A percentile compares a stretch with the other conserved stretches of the same genome.
These are phyloP conservation scores for Metschnikowia arizonensis DNA, from an alignment of 805 yeast species.

Conservation along the genomic window DNA sequence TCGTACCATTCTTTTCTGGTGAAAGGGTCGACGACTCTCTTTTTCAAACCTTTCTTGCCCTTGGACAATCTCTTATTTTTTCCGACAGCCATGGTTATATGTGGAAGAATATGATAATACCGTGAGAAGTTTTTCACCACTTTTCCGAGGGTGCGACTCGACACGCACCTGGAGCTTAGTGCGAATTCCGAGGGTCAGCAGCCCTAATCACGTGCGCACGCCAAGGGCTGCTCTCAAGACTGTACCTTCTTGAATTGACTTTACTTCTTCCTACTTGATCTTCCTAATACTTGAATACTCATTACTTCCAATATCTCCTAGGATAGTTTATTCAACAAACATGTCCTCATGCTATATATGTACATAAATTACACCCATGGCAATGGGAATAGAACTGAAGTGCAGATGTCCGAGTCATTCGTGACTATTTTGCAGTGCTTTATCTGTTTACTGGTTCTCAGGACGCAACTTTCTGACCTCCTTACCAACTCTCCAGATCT, in stretches of 20 bases:
- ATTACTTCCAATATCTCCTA: too few relatives aligned
- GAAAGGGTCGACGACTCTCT: conserved; percentile 99
- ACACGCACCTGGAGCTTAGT: neutral
- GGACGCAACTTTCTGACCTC: conserved; percentile 99
- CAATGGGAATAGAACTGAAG: conserved; percentile 14
- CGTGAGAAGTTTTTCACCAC: conserved; percentile 6
- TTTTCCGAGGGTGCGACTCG: conserved; percentile 7
- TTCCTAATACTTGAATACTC: too few relatives aligned
- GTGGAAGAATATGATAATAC: conserved; percentile 8
- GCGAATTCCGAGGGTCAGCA: conserved; percentile 8
- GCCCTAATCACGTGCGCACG: conserved; percentile 14
- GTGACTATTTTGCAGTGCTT: conserved; percentile 25
- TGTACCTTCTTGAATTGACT: too few relatives aligned
- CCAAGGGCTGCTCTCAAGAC: conserved; percentile 11
- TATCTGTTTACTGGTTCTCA: conserved; percentile 74
- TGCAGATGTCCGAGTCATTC: conserved; percentile 36
- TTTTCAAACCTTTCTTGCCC: conserved; percentile 97
- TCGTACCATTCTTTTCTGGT: conserved; percentile 98
- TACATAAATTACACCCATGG: conserved; percentile 12
- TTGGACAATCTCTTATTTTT: conserved; percentile 84
- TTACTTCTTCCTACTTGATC: too few relatives aligned
- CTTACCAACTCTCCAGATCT: conserved; percentile 99
- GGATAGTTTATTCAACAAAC: conserved; percentile 46
- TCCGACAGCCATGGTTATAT: conserved; percentile 67
- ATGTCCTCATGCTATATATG: conserved; percentile 30